Evolutionary conservation across 345 rosid genomes (phyloP), one percentile per base, ranked within the genome.

Genomic region (Rhodomyrtus tomentosa): DNA sequence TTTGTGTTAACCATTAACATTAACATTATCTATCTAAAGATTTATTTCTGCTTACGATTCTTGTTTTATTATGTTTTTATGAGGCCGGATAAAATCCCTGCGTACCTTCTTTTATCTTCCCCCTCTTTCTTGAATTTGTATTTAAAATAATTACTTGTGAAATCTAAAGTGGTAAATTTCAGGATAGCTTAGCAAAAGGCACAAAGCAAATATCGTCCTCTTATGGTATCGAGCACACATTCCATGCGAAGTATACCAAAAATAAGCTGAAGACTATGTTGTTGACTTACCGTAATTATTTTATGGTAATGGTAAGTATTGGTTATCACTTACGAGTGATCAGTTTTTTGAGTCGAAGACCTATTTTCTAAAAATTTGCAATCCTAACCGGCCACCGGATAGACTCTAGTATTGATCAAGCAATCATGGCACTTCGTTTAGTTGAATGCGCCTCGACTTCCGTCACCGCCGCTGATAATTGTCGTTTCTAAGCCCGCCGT

Each of bases 391-490:
- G 32, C 29, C 5, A 2, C 3, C 62, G 1, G 13, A 29, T 55
- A 55, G 32, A 25, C 62, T 4, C 62, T 56, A 12, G 32, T n/a
- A 56, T 5, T 0, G 62, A 15, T 25, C 27, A 0, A 56, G 62
- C 62, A 56, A 56, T 56, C n/a, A 11, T n/a, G 62, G 12, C 16
- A 56, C n/a, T n/a, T 12, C 16, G n/a, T n/a, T 56, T 0, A 0
- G 16, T n/a, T 12, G 32, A 56, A 56, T 56, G 62, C 62, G 12
- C 32, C 62, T 5, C 16, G 15, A 56, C 27, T 6, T 56, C 62
- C 5, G 62, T 56, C 29, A 56, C 32, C 32, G n/a, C 32, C 32
- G 12, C 25, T 11, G 11, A 29, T 50, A 13, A 50, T 1, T 56
- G 32, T 11, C 62, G 16, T 56, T n/a, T 0, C 32, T 12, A 56